phyloP scores from a whole-genome alignment of 2,329 filamentous ascomycete species.

The Colletotrichum horii region DNA sequence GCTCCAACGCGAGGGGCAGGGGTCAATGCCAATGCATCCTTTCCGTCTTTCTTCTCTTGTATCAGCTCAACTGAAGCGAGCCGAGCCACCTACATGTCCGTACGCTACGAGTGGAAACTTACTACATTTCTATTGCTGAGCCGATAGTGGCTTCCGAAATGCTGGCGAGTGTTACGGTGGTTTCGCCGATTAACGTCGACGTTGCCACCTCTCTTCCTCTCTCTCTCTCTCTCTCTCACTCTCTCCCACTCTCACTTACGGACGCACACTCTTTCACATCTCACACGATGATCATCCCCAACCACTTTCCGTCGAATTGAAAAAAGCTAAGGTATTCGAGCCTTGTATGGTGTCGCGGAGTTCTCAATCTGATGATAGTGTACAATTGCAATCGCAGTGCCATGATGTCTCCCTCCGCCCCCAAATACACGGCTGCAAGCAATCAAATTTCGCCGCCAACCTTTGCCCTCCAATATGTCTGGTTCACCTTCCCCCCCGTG shows the following conservation, averaged over 20 bases:
- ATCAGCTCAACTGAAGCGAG: neutral
- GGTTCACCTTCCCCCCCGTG: slow-evolving; percentile 41
- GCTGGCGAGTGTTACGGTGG: neutral
- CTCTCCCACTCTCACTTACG: too few species aligned
- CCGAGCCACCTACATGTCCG: neutral
- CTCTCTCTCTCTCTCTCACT: too few species aligned
- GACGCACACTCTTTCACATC: neutral
- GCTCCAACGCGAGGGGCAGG: neutral
- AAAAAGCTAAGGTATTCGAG: neutral
- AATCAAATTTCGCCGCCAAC: slow-evolving; percentile 57
- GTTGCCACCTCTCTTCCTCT: neutral
- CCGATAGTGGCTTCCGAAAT: neutral
- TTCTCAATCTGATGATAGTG: neutral
- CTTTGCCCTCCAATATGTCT: slow-evolving; percentile 53
- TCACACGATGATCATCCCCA: neutral
- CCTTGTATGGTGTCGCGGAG: neutral
- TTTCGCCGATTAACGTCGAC: neutral
- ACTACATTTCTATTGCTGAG: neutral
- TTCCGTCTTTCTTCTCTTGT: neutral
- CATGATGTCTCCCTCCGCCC: neutral
- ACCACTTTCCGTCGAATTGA: neutral
- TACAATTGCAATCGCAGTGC: neutral
- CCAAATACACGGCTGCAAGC: neutral
- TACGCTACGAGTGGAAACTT: neutral
- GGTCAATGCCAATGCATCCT: neutral